Conservation (phyloP, 2,329 filamentous ascomycete species). For the Verticillium isaacii region DNA sequence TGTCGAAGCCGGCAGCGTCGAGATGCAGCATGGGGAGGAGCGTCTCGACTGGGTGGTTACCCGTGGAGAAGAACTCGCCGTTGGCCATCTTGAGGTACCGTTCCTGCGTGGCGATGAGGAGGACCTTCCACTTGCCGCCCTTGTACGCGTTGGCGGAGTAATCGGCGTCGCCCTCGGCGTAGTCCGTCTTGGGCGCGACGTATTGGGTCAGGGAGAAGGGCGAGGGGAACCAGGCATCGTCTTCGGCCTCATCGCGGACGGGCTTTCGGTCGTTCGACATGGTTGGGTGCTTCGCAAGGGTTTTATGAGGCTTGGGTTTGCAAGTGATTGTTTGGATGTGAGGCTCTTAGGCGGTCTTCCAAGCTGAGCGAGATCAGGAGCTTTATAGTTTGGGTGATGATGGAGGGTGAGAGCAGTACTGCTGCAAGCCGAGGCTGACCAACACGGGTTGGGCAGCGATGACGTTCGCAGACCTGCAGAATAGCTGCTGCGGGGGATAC, state of each 20-base stretch:
- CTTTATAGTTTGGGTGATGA: no score
- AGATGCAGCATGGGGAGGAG: constrained; percentile 15
- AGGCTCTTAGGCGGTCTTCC: no score
- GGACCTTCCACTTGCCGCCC: constrained; percentile 15
- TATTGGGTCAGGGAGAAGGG: constrained; percentile 15
- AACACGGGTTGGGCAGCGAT: no score
- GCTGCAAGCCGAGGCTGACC: no score
- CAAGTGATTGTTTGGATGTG: background rate
- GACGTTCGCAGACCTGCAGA: background rate
- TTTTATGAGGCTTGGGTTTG: background rate
- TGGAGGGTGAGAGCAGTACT: no score
- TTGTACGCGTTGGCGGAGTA: constrained; percentile 13
- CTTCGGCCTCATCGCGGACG: constrained; percentile 15
- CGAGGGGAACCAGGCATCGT: constrained; percentile 16
- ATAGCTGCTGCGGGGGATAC: background rate
- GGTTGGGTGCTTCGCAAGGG: background rate
- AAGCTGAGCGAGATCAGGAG: no score
- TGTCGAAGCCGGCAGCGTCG: constrained; percentile 15
- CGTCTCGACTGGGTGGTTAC: constrained; percentile 16
- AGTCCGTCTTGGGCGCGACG: constrained; percentile 13
- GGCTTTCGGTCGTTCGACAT: constrained; percentile 11
- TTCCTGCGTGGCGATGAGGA: constrained; percentile 15
- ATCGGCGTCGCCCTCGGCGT: constrained; percentile 9
- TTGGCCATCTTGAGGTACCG: constrained; percentile 15
- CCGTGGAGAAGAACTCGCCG: constrained; percentile 16